Base-by-base conservation (phyloP, 1,139 yeast genomes). In the Yamadazyma triangularis region DNA sequence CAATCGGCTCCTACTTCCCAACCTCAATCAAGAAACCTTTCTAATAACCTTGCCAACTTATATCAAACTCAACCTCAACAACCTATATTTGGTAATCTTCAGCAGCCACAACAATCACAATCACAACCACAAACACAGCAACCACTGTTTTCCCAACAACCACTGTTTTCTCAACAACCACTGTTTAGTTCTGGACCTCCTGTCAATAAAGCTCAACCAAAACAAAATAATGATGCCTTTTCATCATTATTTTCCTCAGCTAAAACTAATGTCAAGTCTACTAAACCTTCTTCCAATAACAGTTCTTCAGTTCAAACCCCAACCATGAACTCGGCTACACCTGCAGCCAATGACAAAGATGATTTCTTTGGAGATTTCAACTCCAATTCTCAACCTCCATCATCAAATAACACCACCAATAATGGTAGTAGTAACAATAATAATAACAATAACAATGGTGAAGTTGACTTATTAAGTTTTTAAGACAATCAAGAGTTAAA, bases 221-320 rank as follows among this genome's bases (percentile, higher is more conserved):
- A 40, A 20, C 35, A 36, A 15, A 38, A 31, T 19, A 69, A 63
- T 39, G 95, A 86, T 56, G 93, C 93, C 1, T 88, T 88, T 56
- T 84, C 94, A 22, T 80, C 87, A 13, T 66, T 88, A 44, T 85
- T 91, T 64, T 68, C 80, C 12, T 60, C 79, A 13, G 94, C 95
- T 8, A 77, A 81, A 48, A 56, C 79, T 15, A 65, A 64, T 39
- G 33, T 39, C 28, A 38, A 39, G 20, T 24, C 41, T 5, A 33
- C 43, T 2, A 35, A 29, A 28, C 22, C 44, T 16, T n/a, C n/a
- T n/a, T 23, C 39, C 9, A 18, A 24, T 20, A 33, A 31, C 11
- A 13, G 16, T 13, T 24, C 37, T 11, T 30, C 40, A 15, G 18
- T 37, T 13, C 34, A 27, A 32, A 13, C 35, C 21, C 32, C 26